These are phyloP conservation scores for Rhynchosporium agropyri DNA, from an alignment of 2,329 filamentous ascomycete species.

Conservation along the genomic window DNA sequence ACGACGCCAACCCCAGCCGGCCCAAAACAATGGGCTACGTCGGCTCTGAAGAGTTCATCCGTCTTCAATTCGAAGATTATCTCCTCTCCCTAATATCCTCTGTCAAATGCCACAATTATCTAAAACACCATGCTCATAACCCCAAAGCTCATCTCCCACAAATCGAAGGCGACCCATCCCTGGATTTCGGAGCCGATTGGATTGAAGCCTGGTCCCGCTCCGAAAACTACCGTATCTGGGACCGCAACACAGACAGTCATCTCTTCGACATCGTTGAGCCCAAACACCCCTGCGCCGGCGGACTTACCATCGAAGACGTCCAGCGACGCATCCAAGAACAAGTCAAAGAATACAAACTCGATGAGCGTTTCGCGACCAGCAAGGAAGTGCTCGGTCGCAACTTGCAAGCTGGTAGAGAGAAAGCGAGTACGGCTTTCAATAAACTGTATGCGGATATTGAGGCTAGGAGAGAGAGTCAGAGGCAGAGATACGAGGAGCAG, in stretches of 20 bases:
- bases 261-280: slow-evolving; percentile 95
- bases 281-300: slow-evolving; percentile 89
- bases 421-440: slow-evolving; percentile 84
- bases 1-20: slow-evolving; percentile 81
- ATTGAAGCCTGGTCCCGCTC: slow-evolving; percentile 85
- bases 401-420: slow-evolving; percentile 83
- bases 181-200: slow-evolving; percentile 83
- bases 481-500: slow-evolving; percentile 62
- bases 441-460: slow-evolving; percentile 92
- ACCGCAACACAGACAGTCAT: slow-evolving; percentile 77
- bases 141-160: slow-evolving; percentile 64
- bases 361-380: slow-evolving; percentile 83
- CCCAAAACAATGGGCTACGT: slow-evolving; percentile 96
- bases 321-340: slow-evolving; percentile 88
- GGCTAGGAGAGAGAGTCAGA: slow-evolving; percentile 72
- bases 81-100: slow-evolving; percentile 84
- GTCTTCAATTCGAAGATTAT: slow-evolving; percentile 96
- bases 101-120: slow-evolving; percentile 83
- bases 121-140: slow-evolving; percentile 55
- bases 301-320: slow-evolving; percentile 90
- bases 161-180: slow-evolving; percentile 79
- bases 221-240: slow-evolving; percentile 90
- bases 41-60: slow-evolving; percentile 95
- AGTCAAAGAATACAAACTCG: slow-evolving; percentile 89
- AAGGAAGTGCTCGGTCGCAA: slow-evolving; percentile 87